Evolutionary conservation across 768 basidiomycete species (phyloP), one percentile per base, ranked within the genome.

Genomic region (Hebeloma cylindrosporum): DNA sequence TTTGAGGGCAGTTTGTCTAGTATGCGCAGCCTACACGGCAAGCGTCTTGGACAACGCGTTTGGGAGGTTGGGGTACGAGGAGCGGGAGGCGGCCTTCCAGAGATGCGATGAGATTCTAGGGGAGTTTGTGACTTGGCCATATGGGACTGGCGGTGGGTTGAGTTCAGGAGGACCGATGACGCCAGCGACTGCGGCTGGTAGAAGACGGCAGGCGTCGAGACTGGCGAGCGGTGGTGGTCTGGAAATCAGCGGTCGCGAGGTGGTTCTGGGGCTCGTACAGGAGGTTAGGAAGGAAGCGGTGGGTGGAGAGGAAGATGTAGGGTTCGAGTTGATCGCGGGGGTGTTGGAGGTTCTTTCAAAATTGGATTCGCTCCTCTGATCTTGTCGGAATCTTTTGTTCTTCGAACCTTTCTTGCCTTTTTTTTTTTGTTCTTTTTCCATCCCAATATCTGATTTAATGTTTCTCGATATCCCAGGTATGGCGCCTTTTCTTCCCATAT

Each of bases 1-100:
- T 2, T 70, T 82, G 45, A 75, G 96, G 7, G 85, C 90, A 0
- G 88, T 96, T 10, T 85, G 84, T 48, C 75, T 98, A 34, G 91
- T 85, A 7, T 94, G 89, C 58, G 82, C 95, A 0, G 91, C 92
- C 7, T 96, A 97, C 56, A 91, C 94, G 0, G 95, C 94, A 7
- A 91, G 84, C 60, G 95, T 98, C 25, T 75, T 97, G 45, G 96
- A 98, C 60, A 96, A 97, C 59, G 93, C 93, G 7, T 87, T 97
- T 54, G 82, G 83, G 43, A 72, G 92, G 50, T 70, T 98, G 18
- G 84, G 82, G 11, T 98, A 95, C 58, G 96, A 98, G 63, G 89
- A 93, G 43, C 70, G 95, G 43, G 96, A 99, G 71, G 83, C 81
- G 3, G 94, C 95, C 23, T 96, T 97, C 63, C 84, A 83, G 52